A percentile compares a stretch with the other conserved stretches of the same genome.
These are phyloP conservation scores for Xanthoparmelia taractica DNA, from an alignment of 495 filamentous ascomycete species.

Conservation along the genomic window DNA sequence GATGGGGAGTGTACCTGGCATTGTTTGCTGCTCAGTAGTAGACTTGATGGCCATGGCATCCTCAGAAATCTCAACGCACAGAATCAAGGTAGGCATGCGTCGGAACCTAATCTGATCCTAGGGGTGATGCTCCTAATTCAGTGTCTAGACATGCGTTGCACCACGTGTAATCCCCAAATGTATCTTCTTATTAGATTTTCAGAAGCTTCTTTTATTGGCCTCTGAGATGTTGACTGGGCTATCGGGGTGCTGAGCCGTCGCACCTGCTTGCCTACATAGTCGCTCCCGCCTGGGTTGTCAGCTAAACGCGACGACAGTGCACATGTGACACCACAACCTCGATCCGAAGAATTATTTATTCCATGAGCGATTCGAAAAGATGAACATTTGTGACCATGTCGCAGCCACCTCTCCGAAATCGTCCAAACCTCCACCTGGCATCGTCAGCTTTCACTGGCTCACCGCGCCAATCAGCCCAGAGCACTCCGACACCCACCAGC, in stretches of 20 bases:
- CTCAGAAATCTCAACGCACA: not conserved
- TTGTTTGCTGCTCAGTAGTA: conserved; percentile 43
- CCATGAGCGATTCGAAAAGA: not conserved
- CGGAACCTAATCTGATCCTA: not conserved
- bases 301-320: not conserved
- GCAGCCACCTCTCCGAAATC: conserved; percentile 22
- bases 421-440: conserved; percentile 26
- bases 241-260: not conserved
- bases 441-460: conserved; percentile 23
- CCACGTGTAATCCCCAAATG: not conserved
- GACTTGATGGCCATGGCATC: not conserved
- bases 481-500: conserved; percentile 15
- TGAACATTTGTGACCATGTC: conserved; percentile 13
- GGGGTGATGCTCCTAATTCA: not conserved
- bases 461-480: conserved; percentile 18
- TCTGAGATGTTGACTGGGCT: not conserved
- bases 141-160: not conserved
- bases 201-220: not conserved
- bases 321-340: not conserved
- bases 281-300: not conserved
- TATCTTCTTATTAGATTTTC: not conserved
- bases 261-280: not conserved
- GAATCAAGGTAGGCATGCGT: not conserved
- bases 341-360: no score
- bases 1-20: conserved; percentile 84